Conservation (phyloP, 2,329 filamentous ascomycete genomes). For the Aureobasidium sp. region DNA sequence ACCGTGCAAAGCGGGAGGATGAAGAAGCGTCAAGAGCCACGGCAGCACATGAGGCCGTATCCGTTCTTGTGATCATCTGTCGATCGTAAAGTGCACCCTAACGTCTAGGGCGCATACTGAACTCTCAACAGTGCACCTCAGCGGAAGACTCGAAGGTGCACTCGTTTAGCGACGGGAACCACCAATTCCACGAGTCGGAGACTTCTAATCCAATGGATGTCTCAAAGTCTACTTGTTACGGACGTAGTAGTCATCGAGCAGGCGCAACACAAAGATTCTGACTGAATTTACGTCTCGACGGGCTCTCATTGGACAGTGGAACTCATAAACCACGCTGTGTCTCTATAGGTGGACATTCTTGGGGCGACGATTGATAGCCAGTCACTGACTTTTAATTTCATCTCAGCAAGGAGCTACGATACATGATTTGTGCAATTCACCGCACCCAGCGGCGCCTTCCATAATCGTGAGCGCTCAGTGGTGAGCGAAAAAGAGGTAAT, state of each 20-base stretch:
- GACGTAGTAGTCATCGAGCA: background rate
- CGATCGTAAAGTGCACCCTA: background rate
- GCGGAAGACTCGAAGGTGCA: background rate
- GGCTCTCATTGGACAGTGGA: background rate
- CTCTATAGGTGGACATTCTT: background rate
- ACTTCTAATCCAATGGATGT: background rate
- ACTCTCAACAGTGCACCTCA: background rate
- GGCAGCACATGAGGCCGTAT: background rate
- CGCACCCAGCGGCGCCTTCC: background rate
- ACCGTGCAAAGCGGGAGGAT: background rate
- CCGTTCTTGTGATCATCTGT: background rate
- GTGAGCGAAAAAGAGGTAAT: background rate
- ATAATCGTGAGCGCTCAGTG: background rate
- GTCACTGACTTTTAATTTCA: background rate
- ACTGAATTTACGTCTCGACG: background rate
- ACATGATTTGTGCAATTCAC: background rate
- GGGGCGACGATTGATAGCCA: background rate
- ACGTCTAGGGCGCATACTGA: background rate
- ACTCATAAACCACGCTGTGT: background rate
- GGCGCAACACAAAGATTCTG: background rate
- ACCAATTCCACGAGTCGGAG: slow-evolving; percentile 3
- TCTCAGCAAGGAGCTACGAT: background rate
- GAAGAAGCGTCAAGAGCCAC: background rate
- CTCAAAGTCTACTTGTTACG: background rate
- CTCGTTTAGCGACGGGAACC: background rate